Evolutionary conservation across 106 monocot species (phyloP).

Genomic region (Platanthera guangdongensis): DNA sequence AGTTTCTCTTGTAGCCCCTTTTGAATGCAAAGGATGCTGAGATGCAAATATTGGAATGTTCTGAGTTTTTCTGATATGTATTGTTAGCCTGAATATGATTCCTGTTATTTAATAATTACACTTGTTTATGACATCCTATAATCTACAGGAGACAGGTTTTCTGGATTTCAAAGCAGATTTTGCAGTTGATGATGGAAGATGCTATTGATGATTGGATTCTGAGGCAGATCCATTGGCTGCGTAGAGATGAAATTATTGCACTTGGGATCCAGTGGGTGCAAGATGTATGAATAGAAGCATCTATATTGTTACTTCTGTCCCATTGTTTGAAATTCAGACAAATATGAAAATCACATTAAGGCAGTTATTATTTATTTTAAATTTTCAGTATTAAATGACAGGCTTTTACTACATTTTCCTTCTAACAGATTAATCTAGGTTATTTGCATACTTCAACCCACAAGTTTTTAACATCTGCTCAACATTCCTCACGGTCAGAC

Average conservation of each 20-base stretch:
- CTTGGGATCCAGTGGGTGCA: constrained; percentile 86
- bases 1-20: background rate
- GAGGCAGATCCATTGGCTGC: constrained; percentile 75
- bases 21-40: background rate
- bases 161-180: constrained; percentile 99
- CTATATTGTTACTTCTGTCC: background rate
- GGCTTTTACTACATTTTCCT: background rate
- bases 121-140: background rate
- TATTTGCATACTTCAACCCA: background rate
- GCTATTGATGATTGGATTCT: constrained; percentile 97
- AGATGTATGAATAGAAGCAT: constrained; percentile 48
- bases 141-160: constrained; percentile 79
- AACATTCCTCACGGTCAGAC: too few relatives aligned
- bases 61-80: background rate
- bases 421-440: background rate
- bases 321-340: background rate
- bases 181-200: constrained; percentile 98
- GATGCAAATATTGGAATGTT: background rate
- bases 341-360: background rate
- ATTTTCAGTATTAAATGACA: background rate
- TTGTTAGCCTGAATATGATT: background rate
- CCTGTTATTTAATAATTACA: background rate
- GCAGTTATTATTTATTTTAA: background rate
- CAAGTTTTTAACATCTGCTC: background rate
- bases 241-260: constrained; percentile 71